Evolutionary conservation across 2,329 filamentous ascomycete species (phyloP).

Genomic region (Coniella lustricola): DNA sequence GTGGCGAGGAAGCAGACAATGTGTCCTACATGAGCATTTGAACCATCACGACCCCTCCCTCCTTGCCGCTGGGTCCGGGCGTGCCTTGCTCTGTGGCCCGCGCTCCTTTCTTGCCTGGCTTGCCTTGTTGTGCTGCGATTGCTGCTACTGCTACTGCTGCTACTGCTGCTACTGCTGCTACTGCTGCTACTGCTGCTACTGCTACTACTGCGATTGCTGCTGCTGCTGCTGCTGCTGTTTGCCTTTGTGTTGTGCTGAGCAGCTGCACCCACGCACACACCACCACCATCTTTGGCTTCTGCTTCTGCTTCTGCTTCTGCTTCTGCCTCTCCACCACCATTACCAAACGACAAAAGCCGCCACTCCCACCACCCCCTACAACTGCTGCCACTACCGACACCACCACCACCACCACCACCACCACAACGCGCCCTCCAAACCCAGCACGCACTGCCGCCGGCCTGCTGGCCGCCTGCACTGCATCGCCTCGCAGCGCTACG

Average conservation of each 20-base stretch:
- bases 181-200: neutral
- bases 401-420: conserved; percentile 1
- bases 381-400: neutral
- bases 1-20: neutral
- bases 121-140: no score
- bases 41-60: conserved; percentile 15
- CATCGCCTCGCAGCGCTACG: conserved; percentile 2
- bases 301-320: no score
- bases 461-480: neutral
- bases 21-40: conserved; percentile 17
- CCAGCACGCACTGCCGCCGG: neutral
- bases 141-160: neutral
- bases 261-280: neutral
- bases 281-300: conserved; percentile 5
- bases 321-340: neutral
- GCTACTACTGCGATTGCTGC: neutral
- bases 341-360: no score
- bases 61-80: conserved; percentile 12
- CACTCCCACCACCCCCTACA: neutral
- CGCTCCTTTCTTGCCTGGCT: no score
- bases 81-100: conserved; percentile 5
- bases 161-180: neutral
- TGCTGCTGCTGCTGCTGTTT: no score
- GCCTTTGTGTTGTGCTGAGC: no score
- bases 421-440: neutral